Base-by-base conservation (phyloP, 2,329 filamentous ascomycete genomes). In the Stemphylium vesicarium region DNA sequence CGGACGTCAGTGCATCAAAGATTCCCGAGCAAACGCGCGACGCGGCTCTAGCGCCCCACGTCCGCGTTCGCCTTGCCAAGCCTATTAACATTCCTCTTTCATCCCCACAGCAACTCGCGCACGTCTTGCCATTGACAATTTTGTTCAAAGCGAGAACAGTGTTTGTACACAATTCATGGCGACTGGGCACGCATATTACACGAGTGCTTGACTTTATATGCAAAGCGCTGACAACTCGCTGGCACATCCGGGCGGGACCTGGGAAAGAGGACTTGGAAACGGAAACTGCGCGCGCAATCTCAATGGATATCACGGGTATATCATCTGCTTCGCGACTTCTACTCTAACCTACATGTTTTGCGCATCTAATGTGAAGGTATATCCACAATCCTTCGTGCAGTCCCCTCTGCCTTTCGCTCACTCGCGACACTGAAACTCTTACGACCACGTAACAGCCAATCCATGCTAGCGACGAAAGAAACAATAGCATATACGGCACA, bases 341-440 rank as follows among this genome's bases (percentile, higher is more conserved):
- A 12, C 8, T 13, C 36, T 18, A 12, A 20, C 10, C 22, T 24
- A 24, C n/a, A n/a, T 7, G 7, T 8, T 24, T 24, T 8, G 13
- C 22, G 15, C 11, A 12, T 35, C 20, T 37, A 37, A 4, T 18
- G 20, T 31, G 13, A 18, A 18, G 45, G 39, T 40, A 50, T 4
- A 45, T 55, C 20, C 10, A 43, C 37, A n/a, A 52, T 39, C 15
- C 45, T 32, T 12, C 12, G 16, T 22, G 16, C 43, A 20, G 37
- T 42, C 7, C 61, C 65, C 45, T 69, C 70, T 8, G 45, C 58
- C 46, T 70, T 67, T 26, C 72, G 50, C 60, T 69, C 66, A 1
- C 62, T 62, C 26, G 62, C 64, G 4, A 70, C 70, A 45, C 70
- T 59, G 38, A 71, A 75, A 31, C 61, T 69, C 64, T 71, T 72